Percentiles rank a stretch among this genome's conserved stretches.
phyloP scores from a whole-genome alignment of 192 early-diverging fungal species.

The Mortierella hygrophila region DNA sequence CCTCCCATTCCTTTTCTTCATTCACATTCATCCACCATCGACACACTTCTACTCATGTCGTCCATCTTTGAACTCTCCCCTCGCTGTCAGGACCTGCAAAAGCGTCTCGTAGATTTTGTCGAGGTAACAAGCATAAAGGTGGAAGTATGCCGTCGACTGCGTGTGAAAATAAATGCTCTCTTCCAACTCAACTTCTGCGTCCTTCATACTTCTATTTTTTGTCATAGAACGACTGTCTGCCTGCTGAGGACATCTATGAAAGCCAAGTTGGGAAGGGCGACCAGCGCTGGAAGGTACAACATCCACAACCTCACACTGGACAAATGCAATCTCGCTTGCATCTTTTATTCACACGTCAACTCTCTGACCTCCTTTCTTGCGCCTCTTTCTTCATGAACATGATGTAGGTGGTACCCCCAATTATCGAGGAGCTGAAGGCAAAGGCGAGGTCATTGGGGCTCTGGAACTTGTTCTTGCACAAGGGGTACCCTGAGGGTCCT shows the following conservation, averaged over 20 bases:
- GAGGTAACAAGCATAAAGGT: neutral
- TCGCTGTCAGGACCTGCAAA: slow-evolving; percentile 29
- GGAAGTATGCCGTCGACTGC: no score
- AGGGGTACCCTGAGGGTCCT: slow-evolving; percentile 84
- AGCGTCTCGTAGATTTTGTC: slow-evolving; percentile 24
- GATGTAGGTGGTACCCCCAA: slow-evolving; percentile 76
- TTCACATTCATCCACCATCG: neutral
- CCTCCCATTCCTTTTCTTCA: neutral
- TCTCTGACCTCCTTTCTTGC: neutral
- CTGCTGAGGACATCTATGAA: slow-evolving; percentile 83
- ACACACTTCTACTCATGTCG: neutral
- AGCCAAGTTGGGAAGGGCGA: slow-evolving; percentile 78
- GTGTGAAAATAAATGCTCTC: neutral
- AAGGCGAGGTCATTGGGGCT: slow-evolving; percentile 90
- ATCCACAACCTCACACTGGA: neutral
- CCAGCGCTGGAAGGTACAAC: slow-evolving; percentile 83
- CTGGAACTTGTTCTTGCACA: slow-evolving; percentile 95
- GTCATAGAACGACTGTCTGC: slow-evolving; percentile 89
- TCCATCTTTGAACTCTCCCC: slow-evolving; percentile 35
- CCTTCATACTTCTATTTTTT: neutral
- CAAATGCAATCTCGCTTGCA: no score
- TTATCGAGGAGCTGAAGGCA: slow-evolving; percentile 91
- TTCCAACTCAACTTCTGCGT: neutral
- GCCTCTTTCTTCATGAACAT: neutral
- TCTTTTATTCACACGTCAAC: neutral